Base-by-base conservation (phyloP, 306 rosid genomes). In the Quercus ilex region DNA sequence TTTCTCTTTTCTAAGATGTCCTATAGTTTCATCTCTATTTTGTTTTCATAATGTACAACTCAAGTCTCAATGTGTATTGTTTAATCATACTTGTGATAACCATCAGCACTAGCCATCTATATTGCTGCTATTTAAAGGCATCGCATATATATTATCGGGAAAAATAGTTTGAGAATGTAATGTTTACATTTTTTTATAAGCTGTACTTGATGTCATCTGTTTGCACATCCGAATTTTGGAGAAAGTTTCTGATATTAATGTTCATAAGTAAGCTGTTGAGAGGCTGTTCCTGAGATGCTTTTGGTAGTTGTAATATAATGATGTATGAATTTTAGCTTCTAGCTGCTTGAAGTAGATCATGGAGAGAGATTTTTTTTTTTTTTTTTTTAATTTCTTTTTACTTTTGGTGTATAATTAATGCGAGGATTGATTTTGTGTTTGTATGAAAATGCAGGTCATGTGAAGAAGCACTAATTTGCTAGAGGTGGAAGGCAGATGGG, bases 391-490 rank as follows among this genome's bases (percentile, higher is more conserved):
- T n/a, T n/a, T n/a, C n/a, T 28, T 62, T 26, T 5, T 0, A 46
- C 4, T 1, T 31, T 63, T 26, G 15, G 17, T 28, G n/a, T 25
- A 28, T 4, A 28, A 28, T 63, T 25, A 28, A 26, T 63, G 15
- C 38, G 15, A 26, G 31, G 25, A 6, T 81, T 28, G 77, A 7
- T 20, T 60, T 23, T 73, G 63, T 65, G 49, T 35, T 38, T 9
- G 0, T 38, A 0, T 65, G 5, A 21, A 67, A 43, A 33, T 46
- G 8, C 86, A 82, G 86, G 73, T 65, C 12, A 31, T 73, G 23
- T 17, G 19, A 9, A n/a, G 19, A 9, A n/a, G 35, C 30, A 17
- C 21, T 5, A 31, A 23, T 15, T 53, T 71, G 65, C 41, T 56
- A 56, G 51, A 74, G n/a, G 49, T 26, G 69, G 77, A 69, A 46